phyloP scores from a whole-genome alignment of 768 basidiomycete species.

The Phylloporus sp. region DNA sequence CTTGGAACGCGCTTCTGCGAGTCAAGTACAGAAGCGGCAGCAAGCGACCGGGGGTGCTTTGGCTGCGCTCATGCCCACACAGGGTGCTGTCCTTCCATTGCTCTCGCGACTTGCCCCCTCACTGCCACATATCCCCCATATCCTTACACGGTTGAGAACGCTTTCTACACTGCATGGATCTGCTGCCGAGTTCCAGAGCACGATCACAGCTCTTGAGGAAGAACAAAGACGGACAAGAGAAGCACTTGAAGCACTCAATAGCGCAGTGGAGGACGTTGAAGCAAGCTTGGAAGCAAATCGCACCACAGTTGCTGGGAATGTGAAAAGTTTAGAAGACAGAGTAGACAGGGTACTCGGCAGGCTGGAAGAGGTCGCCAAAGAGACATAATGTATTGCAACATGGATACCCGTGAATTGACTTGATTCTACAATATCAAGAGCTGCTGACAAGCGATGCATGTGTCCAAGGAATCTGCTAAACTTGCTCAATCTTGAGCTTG shows the following conservation, averaged over 20 bases:
- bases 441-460: not conserved
- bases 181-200: slow-evolving; percentile 71
- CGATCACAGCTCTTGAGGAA: slow-evolving; percentile 62
- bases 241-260: slow-evolving; percentile 61
- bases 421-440: slow-evolving; percentile 2
- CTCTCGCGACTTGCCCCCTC: slow-evolving; percentile 68
- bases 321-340: slow-evolving; percentile 61
- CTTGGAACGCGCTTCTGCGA: slow-evolving; percentile 72
- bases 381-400: not conserved
- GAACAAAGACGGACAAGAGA: slow-evolving; percentile 66
- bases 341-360: slow-evolving; percentile 46
- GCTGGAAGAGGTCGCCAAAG: slow-evolving; percentile 35
- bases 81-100: slow-evolving; percentile 65
- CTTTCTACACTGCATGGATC: slow-evolving; percentile 78
- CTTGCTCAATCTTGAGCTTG: not conserved
- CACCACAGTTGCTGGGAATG: slow-evolving; percentile 66
- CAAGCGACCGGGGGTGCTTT: slow-evolving; percentile 7
- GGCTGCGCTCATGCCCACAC: slow-evolving; percentile 31
- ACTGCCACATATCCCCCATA: slow-evolving; percentile 82
- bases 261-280: slow-evolving; percentile 70
- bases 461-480: not conserved
- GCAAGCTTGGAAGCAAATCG: slow-evolving; percentile 73
- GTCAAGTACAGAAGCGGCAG: slow-evolving; percentile 27
- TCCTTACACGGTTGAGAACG: slow-evolving; percentile 84
- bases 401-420: slow-evolving; percentile 1